Conservation (phyloP, 805 yeast species). For the Novakomyces olei region DNA sequence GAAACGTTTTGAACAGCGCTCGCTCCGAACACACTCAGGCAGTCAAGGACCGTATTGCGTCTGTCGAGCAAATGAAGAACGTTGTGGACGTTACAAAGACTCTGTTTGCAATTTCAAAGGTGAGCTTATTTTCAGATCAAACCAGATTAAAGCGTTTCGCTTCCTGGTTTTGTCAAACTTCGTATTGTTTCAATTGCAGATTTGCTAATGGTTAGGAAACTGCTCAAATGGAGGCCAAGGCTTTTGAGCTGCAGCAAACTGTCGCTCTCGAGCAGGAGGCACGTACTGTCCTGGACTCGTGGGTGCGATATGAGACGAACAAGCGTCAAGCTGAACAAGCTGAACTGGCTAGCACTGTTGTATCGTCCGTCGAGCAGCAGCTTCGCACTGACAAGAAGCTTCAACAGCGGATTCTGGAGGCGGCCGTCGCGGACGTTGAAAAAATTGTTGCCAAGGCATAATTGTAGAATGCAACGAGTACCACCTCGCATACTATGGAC, state of each 20-base stretch:
- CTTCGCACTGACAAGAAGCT: constrained; percentile 76
- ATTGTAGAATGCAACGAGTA: no score
- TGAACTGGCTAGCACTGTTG: constrained; percentile 69
- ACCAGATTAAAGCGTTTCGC: no score
- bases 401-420: constrained; percentile 58
- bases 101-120: constrained; percentile 79
- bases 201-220: no score
- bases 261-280: constrained; percentile 78
- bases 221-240: constrained; percentile 81
- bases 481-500: no score
- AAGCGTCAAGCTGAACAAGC: constrained; percentile 91
- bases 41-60: constrained; percentile 74
- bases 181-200: no score
- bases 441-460: constrained; percentile 11
- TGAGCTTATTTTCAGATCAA: no score
- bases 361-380: constrained; percentile 71
- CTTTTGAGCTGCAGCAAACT: constrained; percentile 80
- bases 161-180: no score
- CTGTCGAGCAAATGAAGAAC: constrained; percentile 73
- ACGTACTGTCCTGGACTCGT: constrained; percentile 84
- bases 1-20: constrained; percentile 62
- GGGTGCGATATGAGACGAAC: constrained; percentile 96
- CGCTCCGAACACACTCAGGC: constrained; percentile 80
- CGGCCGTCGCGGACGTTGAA: constrained; percentile 83
- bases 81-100: constrained; percentile 81